Evolutionary conservation across 257 asterid genomes (phyloP).

Genomic region (Nicotiana undulata): DNA sequence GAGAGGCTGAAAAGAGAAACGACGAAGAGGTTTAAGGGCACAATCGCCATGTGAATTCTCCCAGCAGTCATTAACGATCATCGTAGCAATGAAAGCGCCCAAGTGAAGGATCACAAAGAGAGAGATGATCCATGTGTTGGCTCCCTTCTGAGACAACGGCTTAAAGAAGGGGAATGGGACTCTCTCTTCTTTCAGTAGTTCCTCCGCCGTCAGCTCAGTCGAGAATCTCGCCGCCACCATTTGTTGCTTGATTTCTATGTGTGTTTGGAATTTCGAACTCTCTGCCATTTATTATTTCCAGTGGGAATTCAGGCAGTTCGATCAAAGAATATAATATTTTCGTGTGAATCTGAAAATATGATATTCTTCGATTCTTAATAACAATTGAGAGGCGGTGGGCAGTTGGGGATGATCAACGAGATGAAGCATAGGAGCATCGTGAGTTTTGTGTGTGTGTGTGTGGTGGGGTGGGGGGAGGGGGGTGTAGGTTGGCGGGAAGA

Average conservation of each 20-base stretch:
- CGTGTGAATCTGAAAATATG: too few relatives aligned
- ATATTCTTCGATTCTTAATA: too few relatives aligned
- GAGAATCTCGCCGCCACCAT: conserved; percentile 23
- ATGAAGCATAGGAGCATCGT: background rate
- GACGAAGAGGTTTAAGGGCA: conserved; percentile 46
- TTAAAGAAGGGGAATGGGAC: conserved; percentile 65
- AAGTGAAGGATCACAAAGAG: conserved; percentile 64
- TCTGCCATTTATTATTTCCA: conserved; percentile 8
- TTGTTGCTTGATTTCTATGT: conserved; percentile 29
- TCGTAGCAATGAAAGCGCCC: conserved; percentile 52
- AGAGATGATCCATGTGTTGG: conserved; percentile 70
- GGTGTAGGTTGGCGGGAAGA: too few relatives aligned
- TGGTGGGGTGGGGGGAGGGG: too few relatives aligned
- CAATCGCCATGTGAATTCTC: conserved; percentile 57
- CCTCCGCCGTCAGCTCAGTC: conserved; percentile 40
- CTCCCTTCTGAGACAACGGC: conserved; percentile 53
- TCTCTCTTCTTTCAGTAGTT: conserved; percentile 37
- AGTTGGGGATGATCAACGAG: background rate
- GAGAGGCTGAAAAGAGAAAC: conserved; percentile 79
- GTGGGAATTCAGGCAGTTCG: background rate
- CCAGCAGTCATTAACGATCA: conserved; percentile 74
- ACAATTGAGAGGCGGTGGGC: background rate
- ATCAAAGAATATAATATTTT: too few relatives aligned
- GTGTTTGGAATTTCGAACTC: conserved; percentile 22
- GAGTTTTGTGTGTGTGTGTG: too few relatives aligned